Conservation (phyloP, 805 yeast species). For the Priceomyces haplophilus region DNA sequence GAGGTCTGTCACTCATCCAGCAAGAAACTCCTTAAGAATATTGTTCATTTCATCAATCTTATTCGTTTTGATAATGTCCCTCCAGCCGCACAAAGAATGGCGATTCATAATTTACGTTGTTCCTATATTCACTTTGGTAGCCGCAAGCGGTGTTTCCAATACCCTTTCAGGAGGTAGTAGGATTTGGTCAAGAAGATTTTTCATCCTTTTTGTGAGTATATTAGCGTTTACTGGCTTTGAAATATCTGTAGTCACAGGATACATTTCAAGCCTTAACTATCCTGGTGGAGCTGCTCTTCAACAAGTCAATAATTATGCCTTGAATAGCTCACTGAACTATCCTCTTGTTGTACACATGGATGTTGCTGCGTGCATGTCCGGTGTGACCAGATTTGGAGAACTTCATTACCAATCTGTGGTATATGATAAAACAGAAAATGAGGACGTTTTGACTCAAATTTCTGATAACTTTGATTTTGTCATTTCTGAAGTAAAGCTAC, state of each 20-base stretch:
- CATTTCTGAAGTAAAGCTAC: constrained; percentile 24
- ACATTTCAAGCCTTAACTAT: constrained; percentile 70
- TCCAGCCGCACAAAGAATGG: constrained; percentile 94
- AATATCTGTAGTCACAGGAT: constrained; percentile 51
- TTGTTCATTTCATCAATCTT: constrained; percentile 49
- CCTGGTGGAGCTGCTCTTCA: constrained; percentile 83
- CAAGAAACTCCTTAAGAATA: constrained; percentile 39
- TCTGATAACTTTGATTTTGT: constrained; percentile 32
- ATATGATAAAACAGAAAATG: constrained; percentile 80
- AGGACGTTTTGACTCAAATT: constrained; percentile 23
- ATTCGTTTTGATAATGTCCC: constrained; percentile 63
- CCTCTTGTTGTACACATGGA: constrained; percentile 62
- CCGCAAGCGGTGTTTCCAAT: constrained; percentile 56
- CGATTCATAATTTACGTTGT: constrained; percentile 76
- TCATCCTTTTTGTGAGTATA: constrained; percentile 13
- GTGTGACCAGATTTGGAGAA: constrained; percentile 74
- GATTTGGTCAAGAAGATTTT: constrained; percentile 21
- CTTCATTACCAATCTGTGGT: constrained; percentile 31
- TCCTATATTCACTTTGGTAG: constrained; percentile 64
- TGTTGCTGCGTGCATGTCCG: constrained; percentile 82
- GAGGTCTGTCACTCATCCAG: constrained; percentile 23
- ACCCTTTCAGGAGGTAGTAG: constrained; percentile 17
- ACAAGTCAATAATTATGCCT: constrained; percentile 45
- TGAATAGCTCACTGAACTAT: constrained; percentile 16
- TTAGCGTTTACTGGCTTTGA: constrained; percentile 23